phyloP scores from a whole-genome alignment of 345 rosid genomes.

The Eutrema heterophyllum region DNA sequence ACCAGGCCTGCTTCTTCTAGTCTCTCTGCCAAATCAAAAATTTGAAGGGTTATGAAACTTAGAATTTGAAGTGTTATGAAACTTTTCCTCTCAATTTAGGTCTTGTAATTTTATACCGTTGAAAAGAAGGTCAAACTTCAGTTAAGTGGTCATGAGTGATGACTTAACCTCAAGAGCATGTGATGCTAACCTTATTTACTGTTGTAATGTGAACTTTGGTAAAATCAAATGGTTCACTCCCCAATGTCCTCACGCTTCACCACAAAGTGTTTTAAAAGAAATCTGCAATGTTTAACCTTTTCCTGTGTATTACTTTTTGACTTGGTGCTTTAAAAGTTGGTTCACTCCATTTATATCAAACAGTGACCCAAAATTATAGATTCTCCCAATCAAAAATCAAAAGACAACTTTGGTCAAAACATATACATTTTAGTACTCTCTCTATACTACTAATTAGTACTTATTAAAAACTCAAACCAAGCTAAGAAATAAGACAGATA shows the following conservation, averaged over 20 bases:
- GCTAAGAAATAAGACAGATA: conserved; percentile 18
- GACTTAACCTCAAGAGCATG: conserved; percentile 10
- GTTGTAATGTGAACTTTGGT: conserved; percentile 19
- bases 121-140: neutral
- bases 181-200: conserved; percentile 14
- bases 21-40: neutral
- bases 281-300: neutral
- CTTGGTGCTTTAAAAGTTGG: conserved; percentile 13
- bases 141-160: neutral
- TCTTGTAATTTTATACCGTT: neutral
- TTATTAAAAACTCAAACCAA: conserved; percentile 18
- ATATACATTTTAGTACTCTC: conserved; percentile 24
- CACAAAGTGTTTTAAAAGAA: conserved; percentile 11
- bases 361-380: conserved; percentile 2
- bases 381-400: conserved; percentile 1
- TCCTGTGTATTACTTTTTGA: conserved; percentile 23
- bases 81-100: neutral
- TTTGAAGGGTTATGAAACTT: neutral
- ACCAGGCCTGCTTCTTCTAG: conserved; percentile 20
- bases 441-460: conserved; percentile 15
- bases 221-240: conserved; percentile 19
- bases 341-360: neutral
- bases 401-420: conserved; percentile 21
- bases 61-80: too few species aligned
- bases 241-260: conserved; percentile 33